Conservation (phyloP, 768 basidiomycete genomes). For the Leccinum pellstonianum region DNA sequence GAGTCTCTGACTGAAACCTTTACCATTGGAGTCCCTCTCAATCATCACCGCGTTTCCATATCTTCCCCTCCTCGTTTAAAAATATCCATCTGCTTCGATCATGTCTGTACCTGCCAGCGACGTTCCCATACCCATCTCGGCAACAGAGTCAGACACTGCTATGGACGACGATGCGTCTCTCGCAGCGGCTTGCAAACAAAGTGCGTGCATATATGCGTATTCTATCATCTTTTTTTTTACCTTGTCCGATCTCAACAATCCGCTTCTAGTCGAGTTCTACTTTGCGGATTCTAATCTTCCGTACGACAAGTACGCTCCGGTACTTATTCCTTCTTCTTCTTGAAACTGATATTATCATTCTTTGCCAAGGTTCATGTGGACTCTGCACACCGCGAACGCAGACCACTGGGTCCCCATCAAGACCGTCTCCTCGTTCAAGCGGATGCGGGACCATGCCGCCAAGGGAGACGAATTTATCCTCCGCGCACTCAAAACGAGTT, state of each 20-base stretch:
- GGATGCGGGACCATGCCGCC: constrained; percentile 74
- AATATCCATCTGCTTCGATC: constrained; percentile 7
- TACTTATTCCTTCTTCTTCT: not conserved
- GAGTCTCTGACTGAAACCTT: no score
- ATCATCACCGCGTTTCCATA: no score
- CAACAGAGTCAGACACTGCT: constrained; percentile 13
- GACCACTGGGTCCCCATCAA: constrained; percentile 91
- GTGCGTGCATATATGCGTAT: constrained; percentile 39
- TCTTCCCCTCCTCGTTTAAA: no score
- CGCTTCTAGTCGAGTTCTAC: constrained; percentile 82
- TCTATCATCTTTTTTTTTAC: not conserved
- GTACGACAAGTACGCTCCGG: constrained; percentile 64
- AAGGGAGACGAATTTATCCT: constrained; percentile 69
- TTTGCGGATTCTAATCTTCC: constrained; percentile 97
- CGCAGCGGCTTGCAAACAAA: constrained; percentile 53
- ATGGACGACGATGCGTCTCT: constrained; percentile 41
- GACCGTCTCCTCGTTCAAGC: constrained; percentile 90
- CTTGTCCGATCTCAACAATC: not conserved
- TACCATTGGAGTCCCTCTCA: no score
- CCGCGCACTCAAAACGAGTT: constrained; percentile 55
- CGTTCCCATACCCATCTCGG: not conserved
- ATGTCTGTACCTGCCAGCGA: constrained; percentile 23
- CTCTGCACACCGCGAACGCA: constrained; percentile 72
- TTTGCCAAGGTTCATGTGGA: constrained; percentile 85
- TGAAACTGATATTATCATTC: not conserved